Evolutionary conservation across 306 rosid species (phyloP).

Genomic region (Alnus glutinosa): DNA sequence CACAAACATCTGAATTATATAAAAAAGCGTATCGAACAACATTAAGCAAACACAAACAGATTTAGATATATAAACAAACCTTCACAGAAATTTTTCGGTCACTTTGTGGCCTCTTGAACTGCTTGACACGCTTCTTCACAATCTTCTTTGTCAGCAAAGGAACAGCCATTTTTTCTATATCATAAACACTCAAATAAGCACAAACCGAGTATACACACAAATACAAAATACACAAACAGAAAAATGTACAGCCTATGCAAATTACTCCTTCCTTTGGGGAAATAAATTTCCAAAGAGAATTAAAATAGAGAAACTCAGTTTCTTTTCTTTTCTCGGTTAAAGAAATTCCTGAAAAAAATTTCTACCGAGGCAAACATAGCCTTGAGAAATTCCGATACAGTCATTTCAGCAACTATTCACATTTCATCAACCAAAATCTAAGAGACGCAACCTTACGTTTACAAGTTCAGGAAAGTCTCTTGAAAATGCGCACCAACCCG

Average conservation of each 20-base stretch:
- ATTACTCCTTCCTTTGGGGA: neutral
- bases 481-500: neutral
- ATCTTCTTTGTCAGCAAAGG: constrained; percentile 61
- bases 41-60: neutral
- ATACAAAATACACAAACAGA: neutral
- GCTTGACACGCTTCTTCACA: constrained; percentile 68
- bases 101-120: constrained; percentile 61
- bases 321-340: neutral
- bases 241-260: neutral
- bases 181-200: neutral
- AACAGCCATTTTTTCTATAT: constrained; percentile 52
- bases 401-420: neutral
- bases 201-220: neutral
- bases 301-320: neutral
- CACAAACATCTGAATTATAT: neutral
- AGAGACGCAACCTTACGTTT: neutral
- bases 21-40: neutral
- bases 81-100: constrained; percentile 59
- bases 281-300: neutral
- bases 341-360: neutral
- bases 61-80: constrained; percentile 27
- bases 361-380: neutral
- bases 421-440: neutral
- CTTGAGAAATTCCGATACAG: neutral
- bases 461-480: neutral